A percentile compares a stretch with the other conserved stretches of the same genome.
These are phyloP conservation scores for Arctostaphylos glauca DNA, from an alignment of 148 eudicot genomes.

Conservation along the genomic window DNA sequence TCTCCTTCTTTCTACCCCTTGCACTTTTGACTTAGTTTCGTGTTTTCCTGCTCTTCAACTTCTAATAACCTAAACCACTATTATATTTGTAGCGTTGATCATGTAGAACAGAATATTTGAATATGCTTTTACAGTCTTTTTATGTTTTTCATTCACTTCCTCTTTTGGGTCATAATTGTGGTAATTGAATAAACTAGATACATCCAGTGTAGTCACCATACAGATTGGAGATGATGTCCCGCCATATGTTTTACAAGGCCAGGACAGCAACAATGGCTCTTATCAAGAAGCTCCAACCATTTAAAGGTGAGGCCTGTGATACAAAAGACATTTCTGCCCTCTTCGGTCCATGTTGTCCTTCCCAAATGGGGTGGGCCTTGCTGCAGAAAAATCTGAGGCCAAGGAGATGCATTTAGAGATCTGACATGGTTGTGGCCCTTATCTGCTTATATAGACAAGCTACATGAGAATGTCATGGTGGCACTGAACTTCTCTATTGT, in stretches of 20 bases:
- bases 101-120: neutral
- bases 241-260: constrained; percentile 19
- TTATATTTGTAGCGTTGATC: neutral
- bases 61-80: neutral
- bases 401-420: neutral
- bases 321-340: neutral
- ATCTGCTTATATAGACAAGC: neutral
- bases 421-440: neutral
- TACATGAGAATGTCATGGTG: neutral
- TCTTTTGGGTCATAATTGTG: neutral
- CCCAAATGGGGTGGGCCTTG: neutral
- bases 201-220: constrained; percentile 2
- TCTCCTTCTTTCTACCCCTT: neutral
- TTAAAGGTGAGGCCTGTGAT: constrained; percentile 17
- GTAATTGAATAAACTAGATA: neutral
- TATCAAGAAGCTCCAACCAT: constrained; percentile 15
- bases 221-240: constrained; percentile 21
- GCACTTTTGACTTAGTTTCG: neutral
- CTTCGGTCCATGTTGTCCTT: neutral
- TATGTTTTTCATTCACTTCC: neutral
- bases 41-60: neutral
- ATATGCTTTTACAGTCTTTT: neutral
- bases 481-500: neutral
- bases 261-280: constrained; percentile 9
- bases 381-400: neutral